Evolutionary conservation across 2,329 filamentous ascomycete genomes (phyloP), one percentile per base, ranked within the genome.

Genomic region (Fusarium transvaalense): DNA sequence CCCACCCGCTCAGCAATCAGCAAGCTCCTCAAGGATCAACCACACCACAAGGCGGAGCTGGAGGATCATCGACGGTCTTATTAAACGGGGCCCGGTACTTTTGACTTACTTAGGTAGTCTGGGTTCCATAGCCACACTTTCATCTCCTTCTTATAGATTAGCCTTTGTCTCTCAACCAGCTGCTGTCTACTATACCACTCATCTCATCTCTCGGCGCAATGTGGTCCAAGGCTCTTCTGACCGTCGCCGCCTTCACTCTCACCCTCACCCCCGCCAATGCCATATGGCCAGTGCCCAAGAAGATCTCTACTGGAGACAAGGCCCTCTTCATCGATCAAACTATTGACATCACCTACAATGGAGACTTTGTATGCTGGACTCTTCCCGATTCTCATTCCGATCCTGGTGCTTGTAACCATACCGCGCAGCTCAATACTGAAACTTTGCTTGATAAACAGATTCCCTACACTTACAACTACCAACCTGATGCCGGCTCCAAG

Each of bases 311-410:
- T 17, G 88, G 88, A 59, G 82, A 82, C 68, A 80, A 80, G 12
- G 80, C 82, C 32, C 77, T 90, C 64, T 87, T 84, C 78, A 85
- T 90, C 72, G 79, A 82, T 64, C 78, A 83, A 63, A 79, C 80
- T 67, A 76, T 89, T 60, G 73, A 80, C 15, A 80, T 90, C 61
- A 87, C 84, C 38, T 89, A 89, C 75, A 89, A 90, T 78, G 85
- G 85, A 71, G 79, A 78, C 75, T 76, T 74, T 78, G 86, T 89
- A 88, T 76, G 86, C 76, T 83, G 78, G 79, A 74, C 69, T 78
- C 76, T 76, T 73, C 73, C 70, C 38, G 62, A 71, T 71, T 71
- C 69, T 48, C 57, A 71, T 68, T 71, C 71, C 68, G 17, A 62
- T 62, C 56, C 57, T 37, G 66, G 71, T 67, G 61, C 68, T 37